Conservation (phyloP, 2,329 filamentous ascomycete species). For the Aspergillus luchuensis region DNA sequence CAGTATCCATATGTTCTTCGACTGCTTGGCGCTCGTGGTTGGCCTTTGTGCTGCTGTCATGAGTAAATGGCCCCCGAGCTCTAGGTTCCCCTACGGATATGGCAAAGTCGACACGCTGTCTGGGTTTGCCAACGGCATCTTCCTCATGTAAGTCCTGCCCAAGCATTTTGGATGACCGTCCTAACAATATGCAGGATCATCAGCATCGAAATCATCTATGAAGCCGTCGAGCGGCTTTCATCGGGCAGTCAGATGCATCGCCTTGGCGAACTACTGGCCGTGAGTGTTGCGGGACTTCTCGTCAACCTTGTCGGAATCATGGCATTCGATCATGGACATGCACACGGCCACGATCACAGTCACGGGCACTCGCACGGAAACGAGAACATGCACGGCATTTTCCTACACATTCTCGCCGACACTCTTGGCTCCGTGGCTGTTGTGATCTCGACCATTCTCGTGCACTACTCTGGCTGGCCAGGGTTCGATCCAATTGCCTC, state of each 20-base stretch:
- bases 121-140: conserved; percentile 94
- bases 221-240: conserved; percentile 83
- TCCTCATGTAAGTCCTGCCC: conserved; percentile 69
- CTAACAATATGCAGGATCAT: conserved; percentile 66
- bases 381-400: conserved; percentile 98
- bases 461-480: conserved; percentile 84
- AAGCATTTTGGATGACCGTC: neutral
- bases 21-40: conserved; percentile 88
- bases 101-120: conserved; percentile 96
- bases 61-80: conserved; percentile 92
- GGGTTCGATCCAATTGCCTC: conserved; percentile 95
- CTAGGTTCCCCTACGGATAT: conserved; percentile 89
- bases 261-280: conserved; percentile 81
- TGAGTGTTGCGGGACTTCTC: conserved; percentile 80
- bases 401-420: conserved; percentile 91
- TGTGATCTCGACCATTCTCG: conserved; percentile 85
- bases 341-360: conserved; percentile 52
- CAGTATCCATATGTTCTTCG: conserved; percentile 99
- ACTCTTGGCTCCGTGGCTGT: conserved; percentile 93
- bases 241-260: conserved; percentile 83
- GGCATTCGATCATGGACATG: conserved; percentile 70
- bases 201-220: conserved; percentile 92
- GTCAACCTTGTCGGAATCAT: conserved; percentile 93
- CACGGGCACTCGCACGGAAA: conserved; percentile 67
- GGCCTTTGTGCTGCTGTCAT: conserved; percentile 90